Base-by-base conservation (phyloP, 2,329 filamentous ascomycete genomes). In the Trichoderma sp. region DNA sequence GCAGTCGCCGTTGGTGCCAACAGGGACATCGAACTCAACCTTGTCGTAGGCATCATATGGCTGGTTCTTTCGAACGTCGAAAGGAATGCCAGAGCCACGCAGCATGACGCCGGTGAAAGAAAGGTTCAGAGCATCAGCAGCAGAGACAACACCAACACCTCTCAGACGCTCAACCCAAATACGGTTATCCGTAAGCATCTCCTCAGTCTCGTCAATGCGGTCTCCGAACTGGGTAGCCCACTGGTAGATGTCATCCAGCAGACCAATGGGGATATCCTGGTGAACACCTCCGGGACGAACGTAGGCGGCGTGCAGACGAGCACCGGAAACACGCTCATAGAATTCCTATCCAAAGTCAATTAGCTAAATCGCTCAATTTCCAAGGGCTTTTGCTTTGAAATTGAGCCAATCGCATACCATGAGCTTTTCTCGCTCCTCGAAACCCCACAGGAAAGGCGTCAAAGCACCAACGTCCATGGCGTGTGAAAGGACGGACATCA, bases 181-280 rank as follows among this genome's bases (percentile, higher is more conserved):
- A 79, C 96, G 93, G 88, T 99, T 99, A 82, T 99, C 96, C 53
- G 96, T 99, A 75, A 99, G 88, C 84, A 99, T 92, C 82, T 99
- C 96, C 81, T 99, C 96, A 68, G 96, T 98, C 82, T 99, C 96
- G 80, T 99, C 96, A 77, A 99, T 96, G 75, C 96, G 94, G 85
- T 99, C 96, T 77, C 94, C 92, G 77, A 99, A 99, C 82, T 99
- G 96, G 70, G 96, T 99, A 19, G 96, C 96, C 96, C 96, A 99
- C 83, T 98, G 95, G 85, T 99, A 98, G 78, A 99, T 99, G 79
- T 99, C 96, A 80, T 99, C 96, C 62, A 99, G 89, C 57, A 99
- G 90, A 73, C 96, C 96, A 71, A 97, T 78, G 35, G 96, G 96
- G 57, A 99, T 87, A 84, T 99, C 96, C 83, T 98, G 94, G 77